These are phyloP conservation scores for Fraxinus sp. DNA, from an alignment of 305 asterid genomes.

Conservation along the genomic window DNA sequence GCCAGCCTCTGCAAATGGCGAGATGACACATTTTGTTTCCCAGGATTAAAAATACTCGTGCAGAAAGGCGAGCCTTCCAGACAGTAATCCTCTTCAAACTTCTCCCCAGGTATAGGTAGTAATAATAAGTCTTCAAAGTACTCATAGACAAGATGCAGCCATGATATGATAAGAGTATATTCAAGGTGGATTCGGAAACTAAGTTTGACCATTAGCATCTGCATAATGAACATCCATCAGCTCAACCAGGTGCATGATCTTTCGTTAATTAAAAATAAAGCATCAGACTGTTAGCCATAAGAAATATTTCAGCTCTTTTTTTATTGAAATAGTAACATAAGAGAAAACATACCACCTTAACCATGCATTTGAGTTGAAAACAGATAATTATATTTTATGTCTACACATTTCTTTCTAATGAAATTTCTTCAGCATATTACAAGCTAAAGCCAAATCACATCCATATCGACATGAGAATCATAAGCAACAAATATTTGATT, in stretches of 20 bases:
- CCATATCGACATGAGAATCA: neutral
- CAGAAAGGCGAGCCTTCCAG: slow-evolving; percentile 79
- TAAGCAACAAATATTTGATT: neutral
- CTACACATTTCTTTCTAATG: neutral
- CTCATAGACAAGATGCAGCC: slow-evolving; percentile 60
- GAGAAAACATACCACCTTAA: neutral
- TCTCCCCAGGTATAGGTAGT: slow-evolving; percentile 44
- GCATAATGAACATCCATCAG: slow-evolving; percentile 27
- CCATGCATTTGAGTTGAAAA: neutral
- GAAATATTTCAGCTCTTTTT: neutral
- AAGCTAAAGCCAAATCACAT: neutral
- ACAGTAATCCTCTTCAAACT: slow-evolving; percentile 39
- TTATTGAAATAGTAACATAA: neutral
- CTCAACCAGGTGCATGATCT: slow-evolving; percentile 11
- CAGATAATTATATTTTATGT: neutral
- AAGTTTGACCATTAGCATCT: slow-evolving; percentile 81
- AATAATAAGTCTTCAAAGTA: slow-evolving; percentile 65
- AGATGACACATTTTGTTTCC: slow-evolving; percentile 35
- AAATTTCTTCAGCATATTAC: neutral
- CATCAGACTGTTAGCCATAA: neutral
- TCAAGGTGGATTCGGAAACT: slow-evolving; percentile 42
- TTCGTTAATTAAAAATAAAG: neutral
- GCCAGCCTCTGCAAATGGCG: slow-evolving; percentile 70
- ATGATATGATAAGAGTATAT: slow-evolving; percentile 39
- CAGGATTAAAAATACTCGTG: slow-evolving; percentile 38